Percentiles rank a stretch among this genome's conserved stretches.
phyloP scores from a whole-genome alignment of 2,329 filamentous ascomycete species.

The Clonostachys sp. region DNA sequence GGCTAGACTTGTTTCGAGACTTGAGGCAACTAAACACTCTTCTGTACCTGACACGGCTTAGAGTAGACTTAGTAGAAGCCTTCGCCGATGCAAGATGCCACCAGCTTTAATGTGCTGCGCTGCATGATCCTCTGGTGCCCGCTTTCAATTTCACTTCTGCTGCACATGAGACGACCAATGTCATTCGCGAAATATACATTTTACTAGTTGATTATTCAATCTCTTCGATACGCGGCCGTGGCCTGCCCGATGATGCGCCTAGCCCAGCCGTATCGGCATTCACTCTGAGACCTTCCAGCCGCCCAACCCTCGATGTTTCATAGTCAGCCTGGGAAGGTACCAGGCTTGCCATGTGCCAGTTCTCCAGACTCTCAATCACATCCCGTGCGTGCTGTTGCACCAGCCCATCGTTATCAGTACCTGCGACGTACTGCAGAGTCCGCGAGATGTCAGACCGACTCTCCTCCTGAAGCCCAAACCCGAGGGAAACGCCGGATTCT shows the following conservation, averaged over 20 bases:
- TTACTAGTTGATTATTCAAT: conserved; percentile 39
- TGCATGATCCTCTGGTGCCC: no score
- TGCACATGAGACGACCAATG: not conserved
- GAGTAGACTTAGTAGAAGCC: no score
- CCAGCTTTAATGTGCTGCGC: no score
- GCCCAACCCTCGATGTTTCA: conserved; percentile 16
- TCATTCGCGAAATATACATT: not conserved
- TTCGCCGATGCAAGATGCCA: no score
- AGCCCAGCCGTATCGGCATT: conserved; percentile 16
- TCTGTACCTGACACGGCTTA: no score
- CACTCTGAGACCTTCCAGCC: conserved; percentile 31
- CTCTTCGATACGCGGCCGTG: conserved; percentile 51
- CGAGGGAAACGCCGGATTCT: conserved; percentile 37
- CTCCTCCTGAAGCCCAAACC: conserved; percentile 48
- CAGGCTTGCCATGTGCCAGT: conserved; percentile 51
- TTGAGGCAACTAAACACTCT: no score
- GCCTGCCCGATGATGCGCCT: conserved; percentile 12
- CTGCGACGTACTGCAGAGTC: conserved; percentile 58
- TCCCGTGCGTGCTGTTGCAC: conserved; percentile 63
- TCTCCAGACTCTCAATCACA: conserved; percentile 62
- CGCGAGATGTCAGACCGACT: conserved; percentile 58
- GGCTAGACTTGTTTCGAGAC: no score
- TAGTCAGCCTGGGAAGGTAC: conserved; percentile 26
- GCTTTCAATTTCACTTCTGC: no score
- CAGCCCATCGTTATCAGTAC: conserved; percentile 63